Conservation (phyloP, 2,329 filamentous ascomycete species). For the Sphaerulina populicola region DNA sequence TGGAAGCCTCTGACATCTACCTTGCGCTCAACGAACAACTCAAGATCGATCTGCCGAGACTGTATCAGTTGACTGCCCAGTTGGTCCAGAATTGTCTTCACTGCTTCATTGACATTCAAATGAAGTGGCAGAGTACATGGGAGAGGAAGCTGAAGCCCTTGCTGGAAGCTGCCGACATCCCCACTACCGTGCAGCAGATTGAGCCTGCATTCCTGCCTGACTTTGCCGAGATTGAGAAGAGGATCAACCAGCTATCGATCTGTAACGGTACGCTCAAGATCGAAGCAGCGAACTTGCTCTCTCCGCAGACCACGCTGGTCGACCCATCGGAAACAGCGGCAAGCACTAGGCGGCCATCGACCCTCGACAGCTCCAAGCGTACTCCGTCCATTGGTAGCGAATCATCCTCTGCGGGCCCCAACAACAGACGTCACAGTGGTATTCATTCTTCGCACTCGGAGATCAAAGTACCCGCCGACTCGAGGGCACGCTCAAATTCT, state of each 20-base stretch:
- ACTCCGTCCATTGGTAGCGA: slow-evolving; percentile 34
- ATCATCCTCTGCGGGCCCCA: slow-evolving; percentile 24
- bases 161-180: slow-evolving; percentile 56
- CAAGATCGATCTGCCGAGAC: slow-evolving; percentile 80
- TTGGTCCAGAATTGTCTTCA: slow-evolving; percentile 74
- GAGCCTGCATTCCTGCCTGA: slow-evolving; percentile 70
- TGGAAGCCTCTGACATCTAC: slow-evolving; percentile 80
- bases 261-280: slow-evolving; percentile 62
- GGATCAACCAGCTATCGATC: slow-evolving; percentile 63
- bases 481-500: slow-evolving; percentile 50
- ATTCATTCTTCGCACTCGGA: slow-evolving; percentile 46
- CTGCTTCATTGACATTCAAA: slow-evolving; percentile 77
- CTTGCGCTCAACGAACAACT: slow-evolving; percentile 84
- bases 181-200: slow-evolving; percentile 64
- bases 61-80: slow-evolving; percentile 72
- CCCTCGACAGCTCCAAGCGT: slow-evolving; percentile 34
- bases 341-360: slow-evolving; percentile 33
- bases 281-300: slow-evolving; percentile 52
- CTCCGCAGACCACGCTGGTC: slow-evolving; percentile 36
- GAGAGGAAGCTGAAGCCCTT: slow-evolving; percentile 72
- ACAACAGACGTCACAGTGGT: slow-evolving; percentile 51
- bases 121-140: slow-evolving; percentile 74
- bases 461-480: slow-evolving; percentile 5
- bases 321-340: slow-evolving; percentile 31
- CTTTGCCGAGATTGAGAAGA: slow-evolving; percentile 65